Evolutionary conservation across 1,284 basidiomycete species (phyloP).

Genomic region (Rhodotorula sp.): DNA sequence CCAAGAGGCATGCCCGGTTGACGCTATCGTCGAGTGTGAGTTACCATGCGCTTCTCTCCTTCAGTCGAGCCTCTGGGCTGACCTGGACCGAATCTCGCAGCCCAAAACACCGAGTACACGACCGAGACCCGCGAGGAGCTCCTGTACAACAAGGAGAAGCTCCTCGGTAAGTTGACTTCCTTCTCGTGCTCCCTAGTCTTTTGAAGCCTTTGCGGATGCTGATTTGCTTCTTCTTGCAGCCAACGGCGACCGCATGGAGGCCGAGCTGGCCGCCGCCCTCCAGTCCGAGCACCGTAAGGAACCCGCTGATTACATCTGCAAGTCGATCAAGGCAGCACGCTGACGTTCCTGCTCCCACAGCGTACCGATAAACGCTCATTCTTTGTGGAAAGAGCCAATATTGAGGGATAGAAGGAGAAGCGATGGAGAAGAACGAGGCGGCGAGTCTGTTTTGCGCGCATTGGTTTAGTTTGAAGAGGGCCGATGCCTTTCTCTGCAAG

Average conservation of each 20-base stretch:
- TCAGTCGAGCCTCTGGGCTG: neutral
- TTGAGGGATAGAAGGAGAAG: neutral
- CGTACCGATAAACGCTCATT: neutral
- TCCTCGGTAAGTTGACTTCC: conserved; percentile 30
- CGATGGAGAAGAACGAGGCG: neutral
- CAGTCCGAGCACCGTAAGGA: conserved; percentile 56
- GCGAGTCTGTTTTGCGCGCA: neutral
- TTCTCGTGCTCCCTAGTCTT: too few species aligned
- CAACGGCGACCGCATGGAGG: conserved; percentile 93
- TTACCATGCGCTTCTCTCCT: conserved; percentile 34
- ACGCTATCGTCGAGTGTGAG: conserved; percentile 98
- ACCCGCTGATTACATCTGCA: conserved; percentile 4
- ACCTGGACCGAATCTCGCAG: conserved; percentile 51
- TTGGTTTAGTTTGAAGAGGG: neutral
- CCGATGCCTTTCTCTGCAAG: neutral
- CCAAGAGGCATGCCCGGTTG: conserved; percentile 98
- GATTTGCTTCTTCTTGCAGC: conserved; percentile 55
- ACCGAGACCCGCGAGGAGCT: conserved; percentile 98
- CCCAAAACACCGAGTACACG: conserved; percentile 80
- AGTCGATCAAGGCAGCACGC: too few species aligned
- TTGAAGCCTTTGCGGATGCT: too few species aligned
- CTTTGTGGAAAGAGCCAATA: neutral
- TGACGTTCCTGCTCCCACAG: neutral
- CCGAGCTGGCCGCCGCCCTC: conserved; percentile 92
- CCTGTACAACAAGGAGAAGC: conserved; percentile 87